phyloP scores from a whole-genome alignment of 2,329 filamentous ascomycete genomes.

The Beauveria rudraprayagi region DNA sequence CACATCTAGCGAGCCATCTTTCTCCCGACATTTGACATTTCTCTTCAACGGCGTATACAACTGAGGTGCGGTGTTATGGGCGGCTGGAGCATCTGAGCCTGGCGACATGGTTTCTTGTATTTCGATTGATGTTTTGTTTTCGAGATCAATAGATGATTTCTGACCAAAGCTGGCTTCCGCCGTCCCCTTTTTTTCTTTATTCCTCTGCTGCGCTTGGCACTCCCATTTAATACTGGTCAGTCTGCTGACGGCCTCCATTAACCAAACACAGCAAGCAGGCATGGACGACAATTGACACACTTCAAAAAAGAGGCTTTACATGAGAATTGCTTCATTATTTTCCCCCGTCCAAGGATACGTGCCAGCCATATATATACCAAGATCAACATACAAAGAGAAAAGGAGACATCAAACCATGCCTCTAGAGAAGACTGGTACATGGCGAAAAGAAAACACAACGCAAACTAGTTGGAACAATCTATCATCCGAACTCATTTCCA shows the following conservation, averaged over 20 bases:
- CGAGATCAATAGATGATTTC: neutral
- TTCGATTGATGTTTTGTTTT: neutral
- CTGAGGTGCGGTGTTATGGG: slow-evolving; percentile 7
- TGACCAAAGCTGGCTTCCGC: neutral
- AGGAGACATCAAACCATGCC: slow-evolving; percentile 18
- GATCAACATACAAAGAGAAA: slow-evolving; percentile 22
- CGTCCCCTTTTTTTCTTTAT: neutral
- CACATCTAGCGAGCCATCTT: neutral
- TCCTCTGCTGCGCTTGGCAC: too few relatives aligned
- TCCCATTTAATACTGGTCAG: too few relatives aligned
- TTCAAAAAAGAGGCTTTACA: neutral
- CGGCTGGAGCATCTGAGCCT: slow-evolving; percentile 1
- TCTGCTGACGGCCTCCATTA: neutral
- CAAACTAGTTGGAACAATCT: slow-evolving; percentile 17
- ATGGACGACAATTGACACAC: neutral
- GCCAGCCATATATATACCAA: slow-evolving; percentile 38
- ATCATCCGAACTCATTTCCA: neutral
- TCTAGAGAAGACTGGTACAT: slow-evolving; percentile 20
- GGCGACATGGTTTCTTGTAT: neutral
- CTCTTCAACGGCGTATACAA: neutral
- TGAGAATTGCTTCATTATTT: slow-evolving; percentile 12
- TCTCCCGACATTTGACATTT: neutral
- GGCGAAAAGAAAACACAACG: slow-evolving; percentile 17
- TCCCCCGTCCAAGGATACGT: slow-evolving; percentile 22
- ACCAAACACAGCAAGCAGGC: neutral